Evolutionary conservation across 2,329 filamentous ascomycete species (phyloP).

Genomic region (Ciborinia camelliae): DNA sequence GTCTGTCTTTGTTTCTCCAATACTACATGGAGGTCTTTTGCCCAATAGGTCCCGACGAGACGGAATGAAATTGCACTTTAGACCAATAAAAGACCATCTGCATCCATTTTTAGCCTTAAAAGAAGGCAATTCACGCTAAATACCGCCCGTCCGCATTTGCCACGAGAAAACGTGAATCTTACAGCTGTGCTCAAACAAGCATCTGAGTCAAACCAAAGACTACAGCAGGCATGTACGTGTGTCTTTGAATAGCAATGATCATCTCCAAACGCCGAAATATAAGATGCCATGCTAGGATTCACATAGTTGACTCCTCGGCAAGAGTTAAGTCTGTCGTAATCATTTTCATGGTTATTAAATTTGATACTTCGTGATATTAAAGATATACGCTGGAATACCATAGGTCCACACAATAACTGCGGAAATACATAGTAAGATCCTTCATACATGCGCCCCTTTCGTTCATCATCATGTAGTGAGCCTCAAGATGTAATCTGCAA

Average conservation of each 20-base stretch:
- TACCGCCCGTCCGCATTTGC: neutral
- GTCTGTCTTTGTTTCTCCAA: neutral
- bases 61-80: neutral
- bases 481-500: neutral
- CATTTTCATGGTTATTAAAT: neutral
- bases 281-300: neutral
- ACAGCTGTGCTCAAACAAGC: neutral
- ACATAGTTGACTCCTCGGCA: neutral
- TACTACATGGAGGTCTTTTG: neutral
- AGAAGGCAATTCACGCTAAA: neutral
- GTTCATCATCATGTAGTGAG: neutral
- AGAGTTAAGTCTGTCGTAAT: neutral
- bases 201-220: neutral
- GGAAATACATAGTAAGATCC: too few relatives aligned
- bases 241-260: neutral
- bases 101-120: neutral
- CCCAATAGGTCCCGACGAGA: too few relatives aligned
- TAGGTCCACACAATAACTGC: too few relatives aligned
- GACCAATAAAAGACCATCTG: neutral
- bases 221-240: neutral
- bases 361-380: neutral
- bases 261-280: neutral
- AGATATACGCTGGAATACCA: neutral
- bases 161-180: neutral
- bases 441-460: too few relatives aligned